Base-by-base conservation (phyloP, 2,329 filamentous ascomycete genomes). In the Stagonosporopsis rhizophila region DNA sequence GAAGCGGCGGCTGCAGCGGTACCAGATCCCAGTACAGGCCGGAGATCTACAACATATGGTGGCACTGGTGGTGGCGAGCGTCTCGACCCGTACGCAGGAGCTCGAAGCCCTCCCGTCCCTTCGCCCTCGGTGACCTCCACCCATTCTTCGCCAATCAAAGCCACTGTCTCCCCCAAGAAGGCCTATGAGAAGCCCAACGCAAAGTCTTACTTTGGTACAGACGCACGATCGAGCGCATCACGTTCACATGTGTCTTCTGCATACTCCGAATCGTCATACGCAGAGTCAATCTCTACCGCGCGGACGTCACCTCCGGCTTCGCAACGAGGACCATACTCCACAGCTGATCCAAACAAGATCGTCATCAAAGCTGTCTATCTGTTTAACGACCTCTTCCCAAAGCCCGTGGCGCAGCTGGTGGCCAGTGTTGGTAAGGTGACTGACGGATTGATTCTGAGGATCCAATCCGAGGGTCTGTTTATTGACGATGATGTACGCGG, bases 401-500 rank as follows among this genome's bases (percentile, higher is more conserved):
- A 90, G n/a, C 94, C 95, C 0, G 87, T 91, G n/a, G 92, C 92
- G 15, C 91, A 96, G 75, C 85, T 99, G 52, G 84, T 96, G 32
- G 91, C 92, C 0, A 91, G 90, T n/a, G 80, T 91, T 45, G 91
- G 89, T 17, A 84, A 89, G 42, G 92, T 98, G 28, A 96, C 93
- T 2, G 93, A 99, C 72, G 95, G 95, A 0, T 82, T 99, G 41
- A 90, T 98, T 59, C 83, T 99, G 59, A 90, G 91, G 47, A 95
- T 98, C 70, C 94, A 91, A 11, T 96, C 92, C 1, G 94, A 96
- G 75, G 95, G 95, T 17, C 83, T 98, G 50, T 98, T 98, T 78
- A 95, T 99, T 71, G 95, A 99, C 74, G 95, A 99, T 75, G 95
- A 98, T 75, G 86, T 97, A 48, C 88, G 93, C 40, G 87, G 88